These are phyloP conservation scores for Albugo candida DNA, from an alignment of 352 stramenopile species.

Conservation along the genomic window DNA sequence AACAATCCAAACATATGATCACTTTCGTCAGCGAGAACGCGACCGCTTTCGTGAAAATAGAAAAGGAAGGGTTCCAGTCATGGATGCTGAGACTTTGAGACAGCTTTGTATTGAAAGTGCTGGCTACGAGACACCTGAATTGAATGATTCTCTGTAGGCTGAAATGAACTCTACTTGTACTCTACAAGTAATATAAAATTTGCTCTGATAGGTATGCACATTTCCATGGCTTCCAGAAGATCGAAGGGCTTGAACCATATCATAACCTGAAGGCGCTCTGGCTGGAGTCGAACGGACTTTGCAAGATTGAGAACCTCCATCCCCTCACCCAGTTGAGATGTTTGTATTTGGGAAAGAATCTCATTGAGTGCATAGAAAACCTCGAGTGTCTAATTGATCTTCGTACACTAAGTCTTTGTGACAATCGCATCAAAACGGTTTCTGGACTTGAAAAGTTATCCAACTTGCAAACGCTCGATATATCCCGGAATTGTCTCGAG, in stretches of 20 bases:
- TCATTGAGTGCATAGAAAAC: constrained; percentile 69
- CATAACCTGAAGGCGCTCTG: constrained; percentile 87
- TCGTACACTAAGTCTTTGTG: constrained; percentile 83
- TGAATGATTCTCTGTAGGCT: constrained; percentile 87
- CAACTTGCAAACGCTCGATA: constrained; percentile 75
- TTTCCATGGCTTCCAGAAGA: constrained; percentile 87
- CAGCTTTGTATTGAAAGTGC: constrained; percentile 79
- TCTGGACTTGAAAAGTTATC: constrained; percentile 55
- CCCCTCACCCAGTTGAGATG: constrained; percentile 67
- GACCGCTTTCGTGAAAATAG: constrained; percentile 38
- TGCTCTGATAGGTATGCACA: constrained; percentile 39
- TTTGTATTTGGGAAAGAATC: constrained; percentile 88
- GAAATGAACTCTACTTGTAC: constrained; percentile 2
- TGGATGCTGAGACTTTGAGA: constrained; percentile 72
- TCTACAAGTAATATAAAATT: not conserved
- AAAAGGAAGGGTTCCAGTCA: constrained; percentile 60
- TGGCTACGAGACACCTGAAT: constrained; percentile 86
- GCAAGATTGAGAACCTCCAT: constrained; percentile 61
- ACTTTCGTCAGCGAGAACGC: constrained; percentile 49
- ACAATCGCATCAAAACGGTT: constrained; percentile 80
- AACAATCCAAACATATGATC: constrained; percentile 2
- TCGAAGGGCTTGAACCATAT: constrained; percentile 89
- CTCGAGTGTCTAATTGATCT: constrained; percentile 41
- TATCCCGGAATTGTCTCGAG: constrained; percentile 78
- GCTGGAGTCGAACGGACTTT: constrained; percentile 89